Conservation (phyloP, 305 asterid species). For the Solanum hybrid region DNA sequence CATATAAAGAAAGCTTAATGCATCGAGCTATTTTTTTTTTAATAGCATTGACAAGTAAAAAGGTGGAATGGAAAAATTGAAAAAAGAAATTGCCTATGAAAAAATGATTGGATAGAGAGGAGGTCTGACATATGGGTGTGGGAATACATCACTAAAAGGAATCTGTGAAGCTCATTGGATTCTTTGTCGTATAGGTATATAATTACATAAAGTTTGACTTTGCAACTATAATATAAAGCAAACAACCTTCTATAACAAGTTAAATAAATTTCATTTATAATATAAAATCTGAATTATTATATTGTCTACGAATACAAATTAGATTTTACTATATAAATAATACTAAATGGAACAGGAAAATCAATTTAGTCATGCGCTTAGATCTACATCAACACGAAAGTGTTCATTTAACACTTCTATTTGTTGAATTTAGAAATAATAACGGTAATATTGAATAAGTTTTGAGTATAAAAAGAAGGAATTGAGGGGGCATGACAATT, state of each 20-base stretch:
- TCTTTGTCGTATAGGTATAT: not conserved
- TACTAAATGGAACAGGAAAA: not conserved
- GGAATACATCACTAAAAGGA: not conserved
- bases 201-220: not conserved
- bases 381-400: not conserved
- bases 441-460: not conserved
- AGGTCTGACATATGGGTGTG: not conserved
- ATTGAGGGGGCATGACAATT: not conserved
- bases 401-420: not conserved
- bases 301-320: not conserved
- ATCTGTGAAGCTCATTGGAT: not conserved
- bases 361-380: not conserved
- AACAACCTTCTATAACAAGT: not conserved
- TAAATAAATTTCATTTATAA: not conserved
- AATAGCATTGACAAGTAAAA: not conserved
- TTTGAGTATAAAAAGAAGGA: not conserved
- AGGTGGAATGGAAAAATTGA: not conserved
- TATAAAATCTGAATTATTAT: too few relatives aligned
- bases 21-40: not conserved
- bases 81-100: not conserved
- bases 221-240: not conserved
- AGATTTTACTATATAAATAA: not conserved
- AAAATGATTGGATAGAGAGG: not conserved
- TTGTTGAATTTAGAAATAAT: not conserved
- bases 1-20: not conserved